Evolutionary conservation across 805 yeast genomes (phyloP), one percentile per base, ranked within the genome.

Genomic region (Yamadazyma sp.): DNA sequence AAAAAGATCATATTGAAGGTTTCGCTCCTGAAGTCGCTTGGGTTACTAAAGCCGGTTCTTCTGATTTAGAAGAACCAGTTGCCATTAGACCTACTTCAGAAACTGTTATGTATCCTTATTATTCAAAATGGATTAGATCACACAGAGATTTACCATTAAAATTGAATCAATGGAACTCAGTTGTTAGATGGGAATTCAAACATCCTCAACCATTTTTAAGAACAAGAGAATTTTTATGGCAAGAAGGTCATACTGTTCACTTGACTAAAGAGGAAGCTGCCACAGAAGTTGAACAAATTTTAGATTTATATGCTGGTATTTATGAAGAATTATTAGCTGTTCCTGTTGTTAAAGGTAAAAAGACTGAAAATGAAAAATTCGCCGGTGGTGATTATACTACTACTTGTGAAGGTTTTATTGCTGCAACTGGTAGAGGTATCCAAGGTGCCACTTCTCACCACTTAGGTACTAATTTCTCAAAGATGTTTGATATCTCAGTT

Each of bases 21-120:
- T 93, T 93, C 61, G 98, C 99, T 30, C 98, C 99, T 17, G 99
- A 93, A 67, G 99, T 93, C 38, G 99, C 99, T 17, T 93, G 99
- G 99, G 98, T 93, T 49, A 93, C 99, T 38, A 80, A 73, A 54
- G 99, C 99, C 36, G 99, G 99, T 53, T 61, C 69, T 21, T 83
- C 95, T 22, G 98, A 93, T 32, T 75, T 93, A 52, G 98, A 94
- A 38, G 98, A 93, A 70, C 98, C 96, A 53, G 87, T 93, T 54
- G 99, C 99, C 44, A 93, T 93, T 50, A 86, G 99, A 73, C 99
- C 99, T 56, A 93, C 99, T 24, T 89, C 97, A 14, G 99, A 93
- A 66, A 93, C 99, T 35, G 98, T 93, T 60, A 93, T 93, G 98
- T 93, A 93, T 64, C 99, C 99, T 43, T 94, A 93, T 80, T 93